These are phyloP conservation scores for Candida labiduridarum DNA, from an alignment of 1,139 yeast species.

Conservation along the genomic window DNA sequence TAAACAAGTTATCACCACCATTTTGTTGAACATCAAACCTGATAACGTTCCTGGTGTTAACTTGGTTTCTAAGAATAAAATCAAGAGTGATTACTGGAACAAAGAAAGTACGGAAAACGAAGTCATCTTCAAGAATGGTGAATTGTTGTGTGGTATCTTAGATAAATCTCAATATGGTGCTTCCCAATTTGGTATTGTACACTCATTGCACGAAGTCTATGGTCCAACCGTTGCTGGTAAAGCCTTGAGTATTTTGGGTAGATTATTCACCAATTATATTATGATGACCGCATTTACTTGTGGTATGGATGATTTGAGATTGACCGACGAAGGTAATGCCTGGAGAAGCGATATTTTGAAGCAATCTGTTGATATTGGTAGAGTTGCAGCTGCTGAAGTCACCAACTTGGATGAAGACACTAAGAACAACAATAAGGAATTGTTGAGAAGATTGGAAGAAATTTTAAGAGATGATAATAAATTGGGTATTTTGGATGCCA, in stretches of 20 bases:
- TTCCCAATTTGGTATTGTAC: conserved; percentile 94
- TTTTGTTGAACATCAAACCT: conserved; percentile 84
- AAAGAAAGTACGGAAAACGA: conserved; percentile 78
- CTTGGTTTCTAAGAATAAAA: conserved; percentile 78
- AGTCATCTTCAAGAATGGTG: conserved; percentile 86
- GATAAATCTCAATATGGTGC: conserved; percentile 99
- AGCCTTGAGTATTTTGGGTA: conserved; percentile 85
- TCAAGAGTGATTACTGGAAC: conserved; percentile 96
- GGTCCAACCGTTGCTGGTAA: conserved; percentile 92
- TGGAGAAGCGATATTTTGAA: conserved; percentile 85
- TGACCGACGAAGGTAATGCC: conserved; percentile 86
- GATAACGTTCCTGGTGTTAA: conserved; percentile 88
- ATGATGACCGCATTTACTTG: conserved; percentile 95
- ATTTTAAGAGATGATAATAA: conserved; percentile 92
- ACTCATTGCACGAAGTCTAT: conserved; percentile 92
- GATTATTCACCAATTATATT: conserved; percentile 91
- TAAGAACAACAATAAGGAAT: conserved; percentile 67
- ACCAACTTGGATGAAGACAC: conserved; percentile 73
- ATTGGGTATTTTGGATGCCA: conserved; percentile 93
- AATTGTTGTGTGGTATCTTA: conserved; percentile 84
- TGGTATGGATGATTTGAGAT: conserved; percentile 98
- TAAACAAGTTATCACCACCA: conserved; percentile 93
- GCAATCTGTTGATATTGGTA: conserved; percentile 79
- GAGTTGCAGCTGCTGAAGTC: conserved; percentile 92
- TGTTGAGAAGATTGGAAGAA: conserved; percentile 87